Base-by-base conservation (phyloP, 768 basidiomycete species). In the Chalciporus sphaerocephalus region DNA sequence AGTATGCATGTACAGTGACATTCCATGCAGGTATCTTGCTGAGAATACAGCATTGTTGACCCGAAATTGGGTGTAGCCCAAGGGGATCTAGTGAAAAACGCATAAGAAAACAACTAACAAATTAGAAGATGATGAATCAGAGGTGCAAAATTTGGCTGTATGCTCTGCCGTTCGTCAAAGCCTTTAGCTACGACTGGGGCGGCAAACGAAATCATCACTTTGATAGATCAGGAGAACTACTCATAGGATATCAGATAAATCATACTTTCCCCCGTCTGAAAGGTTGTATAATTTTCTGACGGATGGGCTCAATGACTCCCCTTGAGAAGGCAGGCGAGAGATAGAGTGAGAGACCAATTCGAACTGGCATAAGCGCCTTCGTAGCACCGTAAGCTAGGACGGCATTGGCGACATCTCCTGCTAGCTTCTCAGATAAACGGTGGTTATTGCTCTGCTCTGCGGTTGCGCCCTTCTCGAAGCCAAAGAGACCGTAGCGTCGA, bases 331-430 rank as follows among this genome's bases (percentile, higher is more conserved):
- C 71, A 9, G 90, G 89, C 1, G 87, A 72, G 3, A 86, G 66
- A 61, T 85, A 90, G 22, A 92, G 47, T 1, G 88, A 89, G 1
- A 79, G 58, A 0, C 78, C 88, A 50, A 92, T 76, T 12, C 90
- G 78, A 17, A 83, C 56, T 13, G 90, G 90, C 5, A 92, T 61
- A 9, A 91, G 57, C 1, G 85, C 87, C 76, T 92, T 92, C 40
- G 84, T 85, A 15, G 79, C 69, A 1, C 79, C 82, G 60, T 93
- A 95, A 2, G 91, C 92, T 38, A 90, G 70, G 8, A 91, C 77
- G 3, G 81, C 88, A 59, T 92, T 92, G 4, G 88, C 84, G 6
- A 91, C 78, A 57, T 91, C 87, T 13, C 84, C 83, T 9, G 83
- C 85, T 27, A 90, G 62, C 46, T 67, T 67, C 11, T 67, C 68